These are phyloP conservation scores for Chytridium lagenaria DNA, from an alignment of 371 early-diverging fungal genomes.

Conservation along the genomic window DNA sequence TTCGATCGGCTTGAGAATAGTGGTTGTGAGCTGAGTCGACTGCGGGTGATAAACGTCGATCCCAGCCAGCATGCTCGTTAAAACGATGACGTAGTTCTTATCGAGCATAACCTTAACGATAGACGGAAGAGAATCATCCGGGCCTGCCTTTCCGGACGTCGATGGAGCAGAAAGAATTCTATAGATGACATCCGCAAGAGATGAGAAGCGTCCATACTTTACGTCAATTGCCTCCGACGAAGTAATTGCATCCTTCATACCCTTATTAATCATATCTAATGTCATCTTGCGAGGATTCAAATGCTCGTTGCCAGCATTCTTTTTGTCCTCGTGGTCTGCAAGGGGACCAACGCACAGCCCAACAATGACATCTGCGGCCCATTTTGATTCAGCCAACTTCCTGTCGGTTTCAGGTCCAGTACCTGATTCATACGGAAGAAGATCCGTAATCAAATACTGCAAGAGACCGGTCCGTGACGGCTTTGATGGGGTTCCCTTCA, in stretches of 20 bases:
- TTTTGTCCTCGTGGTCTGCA: constrained; percentile 52
- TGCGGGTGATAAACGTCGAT: constrained; percentile 91
- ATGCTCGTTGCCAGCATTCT: constrained; percentile 63
- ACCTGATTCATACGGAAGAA: constrained; percentile 38
- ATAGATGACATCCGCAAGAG: constrained; percentile 75
- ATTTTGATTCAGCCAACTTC: constrained; percentile 59
- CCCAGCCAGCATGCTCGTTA: constrained; percentile 81
- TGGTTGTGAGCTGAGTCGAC: constrained; percentile 70
- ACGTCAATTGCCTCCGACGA: constrained; percentile 61
- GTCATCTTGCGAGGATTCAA: constrained; percentile 63
- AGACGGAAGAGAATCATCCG: constrained; percentile 41
- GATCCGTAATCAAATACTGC: constrained; percentile 44
- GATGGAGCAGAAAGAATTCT: constrained; percentile 70
- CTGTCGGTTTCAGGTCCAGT: not conserved
- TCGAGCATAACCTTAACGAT: constrained; percentile 89
- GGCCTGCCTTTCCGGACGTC: constrained; percentile 37
- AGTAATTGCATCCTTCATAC: constrained; percentile 57
- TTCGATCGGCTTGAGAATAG: constrained; percentile 87
- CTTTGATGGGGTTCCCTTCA: constrained; percentile 34
- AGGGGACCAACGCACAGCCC: constrained; percentile 40
- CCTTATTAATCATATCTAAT: constrained; percentile 40
- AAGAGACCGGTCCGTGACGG: constrained; percentile 30
- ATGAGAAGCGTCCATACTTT: constrained; percentile 73
- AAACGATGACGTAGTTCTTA: constrained; percentile 78
- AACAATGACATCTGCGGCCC: constrained; percentile 47